Base-by-base conservation (phyloP, 2,329 filamentous ascomycete species). In the Alternaria atra region DNA sequence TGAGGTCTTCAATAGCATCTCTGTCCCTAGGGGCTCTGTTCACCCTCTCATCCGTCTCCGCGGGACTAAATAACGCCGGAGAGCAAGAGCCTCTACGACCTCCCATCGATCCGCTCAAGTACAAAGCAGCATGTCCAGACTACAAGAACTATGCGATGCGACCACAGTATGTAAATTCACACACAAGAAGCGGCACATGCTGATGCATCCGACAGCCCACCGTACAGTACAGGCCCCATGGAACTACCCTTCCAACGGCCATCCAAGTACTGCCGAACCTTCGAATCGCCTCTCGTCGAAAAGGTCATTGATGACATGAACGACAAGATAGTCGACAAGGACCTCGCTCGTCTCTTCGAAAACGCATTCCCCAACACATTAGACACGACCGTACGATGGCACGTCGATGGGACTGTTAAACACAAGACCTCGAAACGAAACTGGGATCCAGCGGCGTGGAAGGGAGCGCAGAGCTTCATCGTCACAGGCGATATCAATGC, bases 401-500 rank as follows among this genome's bases (percentile, higher is more conserved):
- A 97, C 75, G 90, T 90, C 5, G 88, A 90, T 64, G 90, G 84
- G 3, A 85, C 71, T 2, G 61, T 72, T 68, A 80, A 77, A 62
- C 67, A 71, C 39, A 82, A 77, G 67, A 81, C 77, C 44, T 75
- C 64, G 32, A 74, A 75, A 60, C 75, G 76, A 47, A 55, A 59
- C 29, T 71, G 76, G 66, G 63, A 76, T 52, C 32, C 65, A 30
- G 85, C 88, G 51, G 84, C 87, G 5, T 97, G 94, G 94, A 84
- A 91, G 68, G 94, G 94, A 0, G 84, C 91, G 0, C 94, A 98
- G 73, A 94, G 91, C 10, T 98, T 98, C 77, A 90, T 98, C 66
- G 96, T 97, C 51, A 97, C 93, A 0, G 93, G 93, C 52, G 93
- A 97, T 70, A 97, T 97, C 75, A 91, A 96, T 71, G 93, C 93